These are phyloP conservation scores for Lophium mytilinum DNA, from an alignment of 495 filamentous ascomycete species.

Conservation along the genomic window DNA sequence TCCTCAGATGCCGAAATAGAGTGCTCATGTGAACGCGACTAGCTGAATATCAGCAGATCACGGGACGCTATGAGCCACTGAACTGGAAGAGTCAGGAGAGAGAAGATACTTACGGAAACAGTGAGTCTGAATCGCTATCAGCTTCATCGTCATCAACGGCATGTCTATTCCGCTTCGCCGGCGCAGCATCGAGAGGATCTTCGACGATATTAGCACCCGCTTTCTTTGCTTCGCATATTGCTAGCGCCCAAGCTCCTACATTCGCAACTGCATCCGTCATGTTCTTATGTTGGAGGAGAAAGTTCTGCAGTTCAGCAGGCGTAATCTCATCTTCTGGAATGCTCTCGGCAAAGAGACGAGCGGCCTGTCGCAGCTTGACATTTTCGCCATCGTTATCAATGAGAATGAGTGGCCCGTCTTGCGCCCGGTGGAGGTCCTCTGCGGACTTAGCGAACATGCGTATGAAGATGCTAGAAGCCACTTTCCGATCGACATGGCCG, in stretches of 20 bases:
- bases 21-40: no score
- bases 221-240: not conserved
- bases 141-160: no score
- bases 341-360: not conserved
- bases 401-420: not conserved
- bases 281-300: not conserved
- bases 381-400: not conserved
- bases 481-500: not conserved
- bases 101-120: no score
- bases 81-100: no score
- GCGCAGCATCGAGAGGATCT: no score
- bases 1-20: no score
- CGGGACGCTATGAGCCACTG: no score
- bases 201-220: not conserved
- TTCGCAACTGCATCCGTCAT: not conserved
- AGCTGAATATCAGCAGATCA: no score
- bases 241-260: not conserved
- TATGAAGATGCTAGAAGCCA: not conserved
- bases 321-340: not conserved
- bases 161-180: no score
- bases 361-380: not conserved
- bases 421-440: not conserved
- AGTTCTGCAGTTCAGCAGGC: not conserved
- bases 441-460: not conserved
- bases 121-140: no score